These are phyloP conservation scores for Beta corolliflora DNA, from an alignment of 179 eudicot genomes.

Conservation along the genomic window DNA sequence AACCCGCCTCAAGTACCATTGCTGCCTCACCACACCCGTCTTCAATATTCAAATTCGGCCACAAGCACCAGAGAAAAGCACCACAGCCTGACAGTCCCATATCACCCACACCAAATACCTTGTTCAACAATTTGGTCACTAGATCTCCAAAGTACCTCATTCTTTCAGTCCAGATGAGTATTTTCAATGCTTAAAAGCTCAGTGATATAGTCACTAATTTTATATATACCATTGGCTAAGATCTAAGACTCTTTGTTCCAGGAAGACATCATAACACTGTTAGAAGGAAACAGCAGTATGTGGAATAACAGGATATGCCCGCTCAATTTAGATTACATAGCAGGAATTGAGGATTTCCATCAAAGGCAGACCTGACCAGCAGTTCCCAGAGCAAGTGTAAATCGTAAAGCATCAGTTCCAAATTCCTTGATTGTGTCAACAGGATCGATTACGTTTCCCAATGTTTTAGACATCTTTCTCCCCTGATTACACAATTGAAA, in stretches of 20 bases:
- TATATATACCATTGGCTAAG: neutral
- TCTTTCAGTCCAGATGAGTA: neutral
- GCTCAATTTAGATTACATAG: neutral
- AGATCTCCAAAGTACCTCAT: neutral
- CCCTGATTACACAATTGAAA: slow-evolving; percentile 57
- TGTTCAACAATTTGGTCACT: neutral
- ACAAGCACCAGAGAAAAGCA: no score
- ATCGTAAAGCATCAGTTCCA: slow-evolving; percentile 95
- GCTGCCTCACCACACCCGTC: no score
- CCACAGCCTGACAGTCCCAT: no score
- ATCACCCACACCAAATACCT: no score
- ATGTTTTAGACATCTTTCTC: slow-evolving; percentile 92
- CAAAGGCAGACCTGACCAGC: slow-evolving; percentile 87
- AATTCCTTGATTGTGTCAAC: slow-evolving; percentile 84
- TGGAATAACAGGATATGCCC: neutral
- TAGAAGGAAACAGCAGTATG: neutral
- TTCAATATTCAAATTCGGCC: no score
- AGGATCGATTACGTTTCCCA: slow-evolving; percentile 96
- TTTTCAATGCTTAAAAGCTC: neutral
- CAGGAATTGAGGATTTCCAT: neutral
- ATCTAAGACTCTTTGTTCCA: neutral
- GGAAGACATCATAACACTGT: neutral
- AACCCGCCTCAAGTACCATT: no score
- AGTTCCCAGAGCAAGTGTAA: slow-evolving; percentile 89
- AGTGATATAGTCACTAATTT: neutral